Conservation (phyloP, 2,329 filamentous ascomycete species). For the Curvularia verruculosa region DNA sequence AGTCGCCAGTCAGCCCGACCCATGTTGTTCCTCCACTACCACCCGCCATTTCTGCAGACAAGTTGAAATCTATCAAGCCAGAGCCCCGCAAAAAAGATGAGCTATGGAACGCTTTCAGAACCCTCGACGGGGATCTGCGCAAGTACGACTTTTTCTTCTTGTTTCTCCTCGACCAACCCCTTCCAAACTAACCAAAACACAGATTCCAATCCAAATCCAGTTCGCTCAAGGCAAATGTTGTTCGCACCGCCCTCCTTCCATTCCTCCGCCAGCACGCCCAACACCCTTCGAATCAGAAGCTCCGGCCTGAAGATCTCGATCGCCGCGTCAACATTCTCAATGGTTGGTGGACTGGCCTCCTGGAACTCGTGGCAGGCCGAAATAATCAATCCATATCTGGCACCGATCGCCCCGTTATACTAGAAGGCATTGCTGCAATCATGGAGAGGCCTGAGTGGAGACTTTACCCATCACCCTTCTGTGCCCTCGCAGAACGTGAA, state of each 20-base stretch:
- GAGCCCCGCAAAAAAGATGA: constrained; percentile 68
- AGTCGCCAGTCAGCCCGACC: constrained; percentile 42
- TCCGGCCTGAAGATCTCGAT: constrained; percentile 83
- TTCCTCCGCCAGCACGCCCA: constrained; percentile 74
- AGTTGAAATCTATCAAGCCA: constrained; percentile 47
- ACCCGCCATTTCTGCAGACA: constrained; percentile 50
- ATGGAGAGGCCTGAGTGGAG: constrained; percentile 93
- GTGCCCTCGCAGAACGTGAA: constrained; percentile 64
- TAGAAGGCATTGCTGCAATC: constrained; percentile 78
- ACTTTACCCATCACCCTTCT: constrained; percentile 70
- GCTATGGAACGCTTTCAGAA: constrained; percentile 70
- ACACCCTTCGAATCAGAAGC: constrained; percentile 68
- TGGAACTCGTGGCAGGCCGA: constrained; percentile 80
- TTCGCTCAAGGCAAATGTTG: constrained; percentile 74
- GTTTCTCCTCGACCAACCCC: not conserved
- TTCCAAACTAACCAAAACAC: constrained; percentile 14
- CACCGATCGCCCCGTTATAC: constrained; percentile 79
- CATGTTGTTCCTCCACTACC: constrained; percentile 52
- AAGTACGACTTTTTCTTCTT: constrained; percentile 58
- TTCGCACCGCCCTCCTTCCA: constrained; percentile 74
- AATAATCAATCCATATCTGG: constrained; percentile 79
- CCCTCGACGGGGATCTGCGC: constrained; percentile 70
- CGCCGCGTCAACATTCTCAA: constrained; percentile 79
- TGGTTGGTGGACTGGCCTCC: constrained; percentile 85
- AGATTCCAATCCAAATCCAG: constrained; percentile 76